Evolutionary conservation across 2,329 filamentous ascomycete genomes (phyloP).

Genomic region (Trichoderma atrobrunneum): DNA sequence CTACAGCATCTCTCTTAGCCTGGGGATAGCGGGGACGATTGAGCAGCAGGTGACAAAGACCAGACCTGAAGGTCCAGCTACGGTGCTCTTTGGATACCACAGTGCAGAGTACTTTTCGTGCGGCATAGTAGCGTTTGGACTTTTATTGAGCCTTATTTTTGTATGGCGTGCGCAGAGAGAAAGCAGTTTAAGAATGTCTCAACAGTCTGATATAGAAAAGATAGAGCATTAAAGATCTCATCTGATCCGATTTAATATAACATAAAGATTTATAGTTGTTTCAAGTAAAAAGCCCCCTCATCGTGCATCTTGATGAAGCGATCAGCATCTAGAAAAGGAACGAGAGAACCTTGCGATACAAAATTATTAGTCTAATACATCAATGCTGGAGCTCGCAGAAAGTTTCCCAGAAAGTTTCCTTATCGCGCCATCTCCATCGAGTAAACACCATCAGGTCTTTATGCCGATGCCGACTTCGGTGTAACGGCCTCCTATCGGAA

Average conservation of each 20-base stretch:
- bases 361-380: not conserved
- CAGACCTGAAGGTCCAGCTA: not conserved
- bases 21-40: conserved; percentile 65
- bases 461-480: not conserved
- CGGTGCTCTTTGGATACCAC: not conserved
- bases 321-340: not conserved
- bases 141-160: not conserved
- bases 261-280: not conserved
- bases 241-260: not conserved
- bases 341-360: not conserved
- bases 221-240: not conserved
- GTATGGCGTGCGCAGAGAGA: not conserved
- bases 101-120: not conserved
- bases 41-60: conserved; percentile 35
- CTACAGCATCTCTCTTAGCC: conserved; percentile 63
- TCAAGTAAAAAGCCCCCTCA: not conserved
- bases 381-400: not conserved
- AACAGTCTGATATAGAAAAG: not conserved
- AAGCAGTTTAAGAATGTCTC: not conserved
- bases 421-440: not conserved
- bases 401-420: not conserved
- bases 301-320: not conserved
- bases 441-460: not conserved
- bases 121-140: not conserved
- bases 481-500: not conserved